phyloP scores from a whole-genome alignment of 176 grass and related monocot species.

The Miscanthus lutarioriparius region DNA sequence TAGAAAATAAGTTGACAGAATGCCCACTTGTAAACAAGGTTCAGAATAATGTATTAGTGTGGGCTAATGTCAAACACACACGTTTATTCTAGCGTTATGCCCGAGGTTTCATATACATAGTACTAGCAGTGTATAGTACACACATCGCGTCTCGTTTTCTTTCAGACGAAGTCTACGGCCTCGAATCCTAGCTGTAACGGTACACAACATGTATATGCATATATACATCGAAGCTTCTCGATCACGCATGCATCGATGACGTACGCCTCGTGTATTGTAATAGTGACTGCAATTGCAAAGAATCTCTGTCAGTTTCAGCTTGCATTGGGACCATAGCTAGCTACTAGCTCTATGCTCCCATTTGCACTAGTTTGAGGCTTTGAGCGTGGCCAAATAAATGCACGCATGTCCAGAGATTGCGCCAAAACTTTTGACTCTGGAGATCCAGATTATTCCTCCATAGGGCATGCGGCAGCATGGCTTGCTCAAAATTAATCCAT shows the following conservation, averaged over 20 bases:
- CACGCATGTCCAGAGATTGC: background rate
- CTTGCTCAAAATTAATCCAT: background rate
- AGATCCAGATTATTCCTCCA: background rate
- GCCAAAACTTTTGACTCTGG: slow-evolving; percentile 24
- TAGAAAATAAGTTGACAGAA: background rate
- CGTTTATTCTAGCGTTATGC: background rate
- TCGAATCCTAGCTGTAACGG: background rate
- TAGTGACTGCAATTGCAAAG: background rate
- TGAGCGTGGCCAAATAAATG: background rate
- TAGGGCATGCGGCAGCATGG: too few relatives aligned
- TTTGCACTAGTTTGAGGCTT: background rate
- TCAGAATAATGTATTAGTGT: background rate
- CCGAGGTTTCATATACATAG: background rate
- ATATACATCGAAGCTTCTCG: background rate
- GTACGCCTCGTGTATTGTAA: background rate
- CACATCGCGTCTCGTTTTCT: background rate
- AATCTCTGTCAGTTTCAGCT: slow-evolving; percentile 20
- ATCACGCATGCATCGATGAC: background rate
- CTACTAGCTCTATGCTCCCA: background rate
- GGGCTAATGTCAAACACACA: background rate
- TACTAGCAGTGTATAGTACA: background rate
- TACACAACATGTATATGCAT: background rate
- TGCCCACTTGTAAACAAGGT: background rate
- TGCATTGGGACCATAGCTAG: background rate
- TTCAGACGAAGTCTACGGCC: background rate